phyloP scores from a whole-genome alignment of 768 basidiomycete genomes.

The Boletus sp. region DNA sequence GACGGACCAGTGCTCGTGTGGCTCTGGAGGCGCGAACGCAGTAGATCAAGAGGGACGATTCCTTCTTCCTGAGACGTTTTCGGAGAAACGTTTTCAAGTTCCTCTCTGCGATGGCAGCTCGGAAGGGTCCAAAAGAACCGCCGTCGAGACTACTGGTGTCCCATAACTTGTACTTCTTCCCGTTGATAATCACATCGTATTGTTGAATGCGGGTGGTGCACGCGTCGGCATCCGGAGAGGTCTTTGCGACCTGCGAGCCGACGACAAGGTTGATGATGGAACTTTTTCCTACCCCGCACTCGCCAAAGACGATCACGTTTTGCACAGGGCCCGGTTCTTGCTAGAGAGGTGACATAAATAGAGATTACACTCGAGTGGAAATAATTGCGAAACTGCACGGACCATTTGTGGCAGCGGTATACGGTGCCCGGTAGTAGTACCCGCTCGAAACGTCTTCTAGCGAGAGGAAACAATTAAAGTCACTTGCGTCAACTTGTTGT shows the following conservation, averaged over 20 bases:
- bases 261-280: conserved; percentile 41
- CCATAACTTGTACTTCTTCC: conserved; percentile 24
- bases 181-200: conserved; percentile 25
- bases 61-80: conserved; percentile 31
- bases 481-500: neutral
- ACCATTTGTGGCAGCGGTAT: conserved; percentile 8
- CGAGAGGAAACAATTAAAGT: neutral
- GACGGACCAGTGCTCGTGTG: conserved; percentile 35
- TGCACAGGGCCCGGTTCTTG: neutral
- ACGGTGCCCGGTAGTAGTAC: neutral
- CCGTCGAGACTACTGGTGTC: conserved; percentile 38
- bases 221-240: conserved; percentile 32
- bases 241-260: conserved; percentile 27
- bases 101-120: conserved; percentile 22
- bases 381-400: conserved; percentile 1
- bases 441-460: neutral
- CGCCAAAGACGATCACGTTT: conserved; percentile 46
- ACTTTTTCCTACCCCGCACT: conserved; percentile 42
- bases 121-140: conserved; percentile 23
- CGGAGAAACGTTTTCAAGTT: conserved; percentile 32
- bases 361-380: neutral
- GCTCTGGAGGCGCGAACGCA: conserved; percentile 40
- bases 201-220: conserved; percentile 32
- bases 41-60: conserved; percentile 40
- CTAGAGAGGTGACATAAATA: conserved; percentile 6